Percentiles rank a stretch among this genome's conserved stretches.
Conservation (phyloP, 2,329 filamentous ascomycete species). For the Ceratocystiopsis brevicomis region DNA sequence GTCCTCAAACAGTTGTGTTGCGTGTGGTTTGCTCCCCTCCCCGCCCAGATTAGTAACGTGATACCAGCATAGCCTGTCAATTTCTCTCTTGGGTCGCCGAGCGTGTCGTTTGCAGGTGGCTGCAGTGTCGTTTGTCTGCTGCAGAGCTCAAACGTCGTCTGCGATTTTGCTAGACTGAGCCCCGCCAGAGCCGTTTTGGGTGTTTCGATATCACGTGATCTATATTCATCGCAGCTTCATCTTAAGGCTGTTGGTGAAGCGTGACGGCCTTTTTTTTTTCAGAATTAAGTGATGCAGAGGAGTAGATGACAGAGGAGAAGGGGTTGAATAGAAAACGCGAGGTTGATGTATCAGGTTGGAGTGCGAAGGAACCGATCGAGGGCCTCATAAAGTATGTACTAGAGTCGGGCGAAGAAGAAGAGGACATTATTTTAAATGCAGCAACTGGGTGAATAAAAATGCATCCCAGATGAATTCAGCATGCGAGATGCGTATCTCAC, state of each 20-base stretch:
- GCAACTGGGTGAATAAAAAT: too few relatives aligned
- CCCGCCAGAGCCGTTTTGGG: neutral
- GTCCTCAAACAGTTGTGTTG: neutral
- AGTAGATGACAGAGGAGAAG: too few relatives aligned
- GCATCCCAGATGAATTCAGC: too few relatives aligned
- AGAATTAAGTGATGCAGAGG: too few relatives aligned
- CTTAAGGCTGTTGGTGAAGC: neutral
- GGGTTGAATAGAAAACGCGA: too few relatives aligned
- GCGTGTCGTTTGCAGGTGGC: neutral
- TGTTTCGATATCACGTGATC: slow-evolving; percentile 1
- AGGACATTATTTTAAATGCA: too few relatives aligned
- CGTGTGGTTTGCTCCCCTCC: neutral
- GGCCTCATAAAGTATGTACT: too few relatives aligned
- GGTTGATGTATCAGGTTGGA: too few relatives aligned
- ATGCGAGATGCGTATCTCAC: too few relatives aligned
- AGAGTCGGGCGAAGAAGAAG: too few relatives aligned
- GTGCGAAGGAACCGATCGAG: too few relatives aligned
- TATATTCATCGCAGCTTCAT: neutral
- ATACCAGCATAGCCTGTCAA: slow-evolving; percentile 1
- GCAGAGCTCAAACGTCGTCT: neutral
- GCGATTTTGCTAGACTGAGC: slow-evolving; percentile 3
- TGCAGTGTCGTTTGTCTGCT: neutral
- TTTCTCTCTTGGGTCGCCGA: neutral
- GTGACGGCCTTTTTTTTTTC: too few relatives aligned
- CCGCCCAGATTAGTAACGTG: slow-evolving; percentile 4